Evolutionary conservation across 2,329 filamentous ascomycete species (phyloP), one percentile per base, ranked within the genome.

Genomic region (Talaromyces sp.): DNA sequence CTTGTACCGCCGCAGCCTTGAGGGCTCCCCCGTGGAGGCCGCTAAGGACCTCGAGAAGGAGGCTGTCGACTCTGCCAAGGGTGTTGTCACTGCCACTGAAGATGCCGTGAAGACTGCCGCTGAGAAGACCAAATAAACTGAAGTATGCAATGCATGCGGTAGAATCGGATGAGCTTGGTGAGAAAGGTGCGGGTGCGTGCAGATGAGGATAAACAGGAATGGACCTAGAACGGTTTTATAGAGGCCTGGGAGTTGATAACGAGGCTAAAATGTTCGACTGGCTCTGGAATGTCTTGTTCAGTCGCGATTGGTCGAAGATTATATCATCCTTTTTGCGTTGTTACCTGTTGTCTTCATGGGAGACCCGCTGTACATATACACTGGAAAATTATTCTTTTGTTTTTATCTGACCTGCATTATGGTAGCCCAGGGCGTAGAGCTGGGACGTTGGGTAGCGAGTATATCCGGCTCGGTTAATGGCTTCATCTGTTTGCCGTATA

Each of bases 1-100:
- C 64, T 51, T 84, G 66, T 88, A 86, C 73, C 70, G 65, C 52
- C 75, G 79, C 61, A 82, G 80, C 55, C 75, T 86, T 68, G 86
- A 90, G 4, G 70, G 71, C 8, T 74, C 73, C 2, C 42, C 66
- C 14, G 52, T 58, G 16, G 75, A 66, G 49, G 73, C 75, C 11
- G 65, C 70, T 46, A 74, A 75, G 64, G 68, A 72, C 22, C 43
- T 77, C 49, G 69, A 66, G 49, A 61, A 71, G 13, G 71, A 74
- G 45, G 61, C 69, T 19, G 68, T 62, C n/a, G 71, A 66, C 24
- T 61, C 70, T 24, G 72, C 63, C 37, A 75, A 75, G 68, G 57
- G 61, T 7, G 65, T 60, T 20, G 70, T 54, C n/a, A 32, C 58
- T 13, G 29, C 47, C 20, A 59, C 63, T n/a, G 63, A 72, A 57